Evolutionary conservation across 768 basidiomycete species (phyloP).

Genomic region (Podaxis pistillaris): DNA sequence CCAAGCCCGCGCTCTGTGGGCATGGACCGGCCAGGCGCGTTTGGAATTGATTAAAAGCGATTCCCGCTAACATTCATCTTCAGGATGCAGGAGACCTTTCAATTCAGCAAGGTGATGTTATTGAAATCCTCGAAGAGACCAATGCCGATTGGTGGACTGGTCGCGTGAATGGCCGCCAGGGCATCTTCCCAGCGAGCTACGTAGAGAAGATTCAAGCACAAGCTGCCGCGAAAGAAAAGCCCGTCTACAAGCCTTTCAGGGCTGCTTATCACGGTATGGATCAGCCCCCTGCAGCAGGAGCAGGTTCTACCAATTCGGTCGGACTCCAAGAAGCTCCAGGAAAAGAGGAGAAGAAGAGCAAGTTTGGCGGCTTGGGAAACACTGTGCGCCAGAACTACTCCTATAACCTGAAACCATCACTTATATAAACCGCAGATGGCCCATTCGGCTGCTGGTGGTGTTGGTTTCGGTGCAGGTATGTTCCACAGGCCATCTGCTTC

Average conservation of each 20-base stretch:
- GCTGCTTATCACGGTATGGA: slow-evolving; percentile 41
- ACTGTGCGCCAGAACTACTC: slow-evolving; percentile 39
- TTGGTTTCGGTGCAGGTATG: slow-evolving; percentile 75
- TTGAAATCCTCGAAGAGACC: slow-evolving; percentile 77
- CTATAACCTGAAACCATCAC: background rate
- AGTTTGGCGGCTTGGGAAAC: slow-evolving; percentile 54
- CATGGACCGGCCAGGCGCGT: slow-evolving; percentile 53
- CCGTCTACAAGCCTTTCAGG: slow-evolving; percentile 42
- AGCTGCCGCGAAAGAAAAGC: slow-evolving; percentile 22
- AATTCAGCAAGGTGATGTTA: slow-evolving; percentile 71
- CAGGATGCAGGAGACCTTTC: slow-evolving; percentile 81
- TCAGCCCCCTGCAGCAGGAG: slow-evolving; percentile 32
- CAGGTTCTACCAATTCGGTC: slow-evolving; percentile 33
- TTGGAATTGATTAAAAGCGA: slow-evolving; percentile 2
- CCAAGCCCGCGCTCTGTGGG: slow-evolving; percentile 61
- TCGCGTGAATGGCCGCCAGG: slow-evolving; percentile 56
- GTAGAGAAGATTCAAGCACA: slow-evolving; percentile 52
- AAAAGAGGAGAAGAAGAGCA: slow-evolving; percentile 54
- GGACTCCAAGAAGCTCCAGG: slow-evolving; percentile 44
- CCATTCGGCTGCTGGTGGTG: slow-evolving; percentile 64
- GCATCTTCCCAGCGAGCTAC: slow-evolving; percentile 76
- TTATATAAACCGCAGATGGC: slow-evolving; percentile 40
- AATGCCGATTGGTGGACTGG: slow-evolving; percentile 92
- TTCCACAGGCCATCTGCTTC: slow-evolving; percentile 11
- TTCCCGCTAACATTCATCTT: background rate